These are phyloP conservation scores for Cyberlindnera misumaiensis DNA, from an alignment of 805 yeast species.

Conservation along the genomic window DNA sequence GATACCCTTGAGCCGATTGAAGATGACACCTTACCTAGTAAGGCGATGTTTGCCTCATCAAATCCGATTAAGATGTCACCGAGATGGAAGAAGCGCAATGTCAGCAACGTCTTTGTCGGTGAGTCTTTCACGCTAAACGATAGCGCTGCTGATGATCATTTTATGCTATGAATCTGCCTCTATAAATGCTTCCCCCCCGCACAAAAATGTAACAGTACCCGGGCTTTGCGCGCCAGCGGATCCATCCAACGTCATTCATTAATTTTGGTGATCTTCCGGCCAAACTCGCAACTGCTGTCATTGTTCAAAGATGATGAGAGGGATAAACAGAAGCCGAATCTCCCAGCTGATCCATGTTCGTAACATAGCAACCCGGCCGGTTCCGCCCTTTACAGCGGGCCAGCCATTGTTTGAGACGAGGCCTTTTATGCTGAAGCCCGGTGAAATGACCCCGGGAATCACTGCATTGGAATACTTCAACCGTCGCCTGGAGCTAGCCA, in stretches of 20 bases:
- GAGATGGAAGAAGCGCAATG: slow-evolving; percentile 10
- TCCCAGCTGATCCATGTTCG: slow-evolving; percentile 1
- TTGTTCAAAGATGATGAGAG: neutral
- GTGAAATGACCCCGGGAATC: slow-evolving; percentile 86
- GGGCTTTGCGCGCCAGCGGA: no score
- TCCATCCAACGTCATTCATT: no score
- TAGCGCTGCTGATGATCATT: no score
- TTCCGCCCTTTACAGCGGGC: slow-evolving; percentile 46
- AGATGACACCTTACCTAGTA: neutral
- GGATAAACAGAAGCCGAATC: neutral
- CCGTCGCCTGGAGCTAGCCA: slow-evolving; percentile 57
- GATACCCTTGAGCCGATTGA: neutral
- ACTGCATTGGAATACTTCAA: slow-evolving; percentile 74
- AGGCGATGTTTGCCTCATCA: slow-evolving; percentile 6
- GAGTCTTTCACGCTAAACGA: no score
- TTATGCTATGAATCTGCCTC: no score
- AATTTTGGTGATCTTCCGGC: no score
- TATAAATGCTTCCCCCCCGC: no score
- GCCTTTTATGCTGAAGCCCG: slow-evolving; percentile 64
- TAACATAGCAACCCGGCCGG: slow-evolving; percentile 11
- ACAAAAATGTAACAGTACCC: no score
- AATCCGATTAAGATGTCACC: slow-evolving; percentile 12
- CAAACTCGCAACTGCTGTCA: no score
- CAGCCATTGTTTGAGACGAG: slow-evolving; percentile 87
- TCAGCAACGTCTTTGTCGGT: neutral